phyloP scores from a whole-genome alignment of 371 early-diverging fungal species.

The Haplosporangium sp. region DNA sequence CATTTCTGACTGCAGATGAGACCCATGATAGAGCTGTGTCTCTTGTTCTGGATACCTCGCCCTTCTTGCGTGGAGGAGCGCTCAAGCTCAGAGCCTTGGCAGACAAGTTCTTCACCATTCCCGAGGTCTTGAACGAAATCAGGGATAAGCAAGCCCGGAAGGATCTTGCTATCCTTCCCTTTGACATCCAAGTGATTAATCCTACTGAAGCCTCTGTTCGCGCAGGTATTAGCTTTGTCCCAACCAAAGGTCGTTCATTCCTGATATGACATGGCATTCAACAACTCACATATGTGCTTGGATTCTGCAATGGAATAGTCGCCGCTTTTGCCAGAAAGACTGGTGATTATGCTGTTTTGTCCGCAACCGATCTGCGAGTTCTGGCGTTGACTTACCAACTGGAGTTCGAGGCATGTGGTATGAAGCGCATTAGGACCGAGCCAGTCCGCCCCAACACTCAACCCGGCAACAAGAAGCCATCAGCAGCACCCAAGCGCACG shows the following conservation, averaged over 20 bases:
- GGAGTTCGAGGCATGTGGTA: conserved; percentile 80
- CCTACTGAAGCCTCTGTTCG: conserved; percentile 85
- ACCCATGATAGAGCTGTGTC: conserved; percentile 42
- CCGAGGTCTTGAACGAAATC: conserved; percentile 91
- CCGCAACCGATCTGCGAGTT: conserved; percentile 88
- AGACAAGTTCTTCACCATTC: conserved; percentile 83
- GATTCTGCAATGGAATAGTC: conserved; percentile 58
- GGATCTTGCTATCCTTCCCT: conserved; percentile 69
- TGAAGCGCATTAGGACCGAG: conserved; percentile 69
- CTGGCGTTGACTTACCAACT: conserved; percentile 90
- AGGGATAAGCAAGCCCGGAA: conserved; percentile 81
- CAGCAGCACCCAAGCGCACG: conserved; percentile 26
- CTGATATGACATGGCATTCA: no score
- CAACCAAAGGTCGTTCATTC: not conserved
- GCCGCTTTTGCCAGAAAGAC: conserved; percentile 90
- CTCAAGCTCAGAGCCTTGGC: conserved; percentile 64
- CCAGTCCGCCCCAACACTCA: conserved; percentile 59
- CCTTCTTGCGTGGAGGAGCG: conserved; percentile 66
- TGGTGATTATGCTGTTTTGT: conserved; percentile 89
- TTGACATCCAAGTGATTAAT: conserved; percentile 71
- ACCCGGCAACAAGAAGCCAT: conserved; percentile 27
- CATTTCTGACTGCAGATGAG: conserved; percentile 44
- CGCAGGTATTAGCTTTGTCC: conserved; percentile 61
- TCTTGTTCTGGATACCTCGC: conserved; percentile 78
- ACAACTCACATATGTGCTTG: no score